These are phyloP conservation scores for Puccinia polysora DNA, from an alignment of 1,284 basidiomycete species.

Conservation along the genomic window DNA sequence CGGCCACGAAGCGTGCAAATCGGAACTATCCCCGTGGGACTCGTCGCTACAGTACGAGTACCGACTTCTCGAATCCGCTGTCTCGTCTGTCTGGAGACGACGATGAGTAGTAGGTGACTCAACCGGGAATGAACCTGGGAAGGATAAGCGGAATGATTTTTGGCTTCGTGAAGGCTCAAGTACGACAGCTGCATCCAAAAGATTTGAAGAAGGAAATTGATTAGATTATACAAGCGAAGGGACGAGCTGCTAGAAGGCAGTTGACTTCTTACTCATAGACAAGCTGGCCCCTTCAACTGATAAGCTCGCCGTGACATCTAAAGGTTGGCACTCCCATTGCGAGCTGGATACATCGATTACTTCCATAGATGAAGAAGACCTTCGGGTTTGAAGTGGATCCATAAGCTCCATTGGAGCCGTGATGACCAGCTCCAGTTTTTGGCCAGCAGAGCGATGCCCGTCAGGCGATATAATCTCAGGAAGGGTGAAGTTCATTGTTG, in stretches of 20 bases:
- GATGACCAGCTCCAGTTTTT: no score
- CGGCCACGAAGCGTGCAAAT: no score
- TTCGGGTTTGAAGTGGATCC: background rate
- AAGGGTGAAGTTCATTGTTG: no score
- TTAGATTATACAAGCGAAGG: background rate
- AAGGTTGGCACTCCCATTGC: background rate
- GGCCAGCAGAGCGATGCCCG: no score
- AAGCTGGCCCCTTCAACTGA: background rate
- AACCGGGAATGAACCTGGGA: background rate
- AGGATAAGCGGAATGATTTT: constrained; percentile 14
- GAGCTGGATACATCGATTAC: background rate
- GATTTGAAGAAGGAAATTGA: background rate
- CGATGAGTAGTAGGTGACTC: constrained; percentile 2
- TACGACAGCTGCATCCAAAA: background rate
- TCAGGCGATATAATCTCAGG: no score
- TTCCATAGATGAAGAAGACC: background rate
- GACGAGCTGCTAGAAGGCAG: background rate
- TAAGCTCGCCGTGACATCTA: background rate
- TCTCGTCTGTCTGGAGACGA: constrained; percentile 10
- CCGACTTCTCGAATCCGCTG: background rate
- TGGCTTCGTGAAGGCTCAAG: constrained; percentile 10
- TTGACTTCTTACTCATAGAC: background rate
- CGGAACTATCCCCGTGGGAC: background rate
- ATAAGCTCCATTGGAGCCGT: no score
- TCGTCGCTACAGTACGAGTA: constrained; percentile 10